Conservation (phyloP, 306 rosid genomes). For the Malus asiatica region DNA sequence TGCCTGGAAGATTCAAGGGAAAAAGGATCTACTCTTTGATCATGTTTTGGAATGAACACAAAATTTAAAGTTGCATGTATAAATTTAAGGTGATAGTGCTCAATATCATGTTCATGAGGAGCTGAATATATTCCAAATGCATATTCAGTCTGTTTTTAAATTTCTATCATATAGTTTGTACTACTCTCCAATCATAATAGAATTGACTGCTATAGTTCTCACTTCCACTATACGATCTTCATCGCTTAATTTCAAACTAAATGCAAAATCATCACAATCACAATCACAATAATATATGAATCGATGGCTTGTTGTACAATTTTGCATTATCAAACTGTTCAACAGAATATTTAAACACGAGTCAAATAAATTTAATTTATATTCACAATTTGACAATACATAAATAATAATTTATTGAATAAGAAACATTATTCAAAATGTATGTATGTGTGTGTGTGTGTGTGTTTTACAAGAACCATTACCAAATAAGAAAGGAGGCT, state of each 20-base stretch:
- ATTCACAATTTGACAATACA: not conserved
- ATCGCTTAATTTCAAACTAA: not conserved
- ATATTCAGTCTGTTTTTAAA: not conserved
- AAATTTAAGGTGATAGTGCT: not conserved
- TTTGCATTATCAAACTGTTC: not conserved
- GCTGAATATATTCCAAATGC: not conserved
- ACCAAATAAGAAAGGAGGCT: not conserved
- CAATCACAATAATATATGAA: not conserved
- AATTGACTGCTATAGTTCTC: not conserved
- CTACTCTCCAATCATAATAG: not conserved
- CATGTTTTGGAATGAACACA: conserved; percentile 1
- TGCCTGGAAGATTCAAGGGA: conserved; percentile 2
- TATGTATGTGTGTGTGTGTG: not conserved
- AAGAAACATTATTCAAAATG: not conserved
- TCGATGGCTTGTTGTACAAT: not conserved
- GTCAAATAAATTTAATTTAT: too few species aligned
- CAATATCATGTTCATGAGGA: not conserved
- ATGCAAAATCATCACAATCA: not conserved
- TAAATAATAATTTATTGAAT: not conserved
- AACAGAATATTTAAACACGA: not conserved
- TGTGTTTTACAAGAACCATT: not conserved
- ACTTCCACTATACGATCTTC: not conserved
- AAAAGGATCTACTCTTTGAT: conserved; percentile 4
- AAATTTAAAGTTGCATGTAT: not conserved
- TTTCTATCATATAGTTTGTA: not conserved